phyloP scores from a whole-genome alignment of 257 asterid genomes.

The Plectranthus barbatus region DNA sequence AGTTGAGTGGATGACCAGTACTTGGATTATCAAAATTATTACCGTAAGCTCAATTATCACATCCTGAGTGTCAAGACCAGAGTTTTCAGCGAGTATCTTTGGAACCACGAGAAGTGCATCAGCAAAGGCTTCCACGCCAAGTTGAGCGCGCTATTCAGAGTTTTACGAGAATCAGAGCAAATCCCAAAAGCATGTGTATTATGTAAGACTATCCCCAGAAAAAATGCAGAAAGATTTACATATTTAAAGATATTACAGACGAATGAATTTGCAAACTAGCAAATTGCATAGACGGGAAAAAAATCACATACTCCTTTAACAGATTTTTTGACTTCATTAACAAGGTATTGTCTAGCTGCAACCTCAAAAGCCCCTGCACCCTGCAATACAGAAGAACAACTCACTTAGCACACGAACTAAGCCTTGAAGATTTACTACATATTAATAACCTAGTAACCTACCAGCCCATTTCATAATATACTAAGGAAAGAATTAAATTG shows the following conservation, averaged over 20 bases:
- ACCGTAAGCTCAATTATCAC: constrained; percentile 88
- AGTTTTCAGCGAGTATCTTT: constrained; percentile 89
- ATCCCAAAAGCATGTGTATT: not conserved
- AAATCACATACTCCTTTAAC: constrained; percentile 73
- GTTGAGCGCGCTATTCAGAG: constrained; percentile 79
- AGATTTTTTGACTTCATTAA: constrained; percentile 94
- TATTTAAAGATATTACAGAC: not conserved
- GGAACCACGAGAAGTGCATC: constrained; percentile 97
- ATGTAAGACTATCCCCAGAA: no score
- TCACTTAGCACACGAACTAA: constrained; percentile 1
- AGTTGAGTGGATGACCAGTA: not conserved
- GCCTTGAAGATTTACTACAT: not conserved
- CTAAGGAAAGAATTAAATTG: not conserved
- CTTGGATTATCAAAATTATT: constrained; percentile 4
- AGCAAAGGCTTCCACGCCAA: constrained; percentile 96
- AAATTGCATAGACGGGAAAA: not conserved
- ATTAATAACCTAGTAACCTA: not conserved
- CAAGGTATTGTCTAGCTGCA: constrained; percentile 86
- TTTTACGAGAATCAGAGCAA: constrained; percentile 16
- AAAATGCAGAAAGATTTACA: no score
- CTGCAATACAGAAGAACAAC: constrained; percentile 32
- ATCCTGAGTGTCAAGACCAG: constrained; percentile 98
- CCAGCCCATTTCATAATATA: not conserved
- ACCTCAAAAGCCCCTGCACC: constrained; percentile 99
- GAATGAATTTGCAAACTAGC: not conserved